Evolutionary conservation across 768 basidiomycete genomes (phyloP), one percentile per base, ranked within the genome.

Genomic region (Rhodotorula taiwanensis): DNA sequence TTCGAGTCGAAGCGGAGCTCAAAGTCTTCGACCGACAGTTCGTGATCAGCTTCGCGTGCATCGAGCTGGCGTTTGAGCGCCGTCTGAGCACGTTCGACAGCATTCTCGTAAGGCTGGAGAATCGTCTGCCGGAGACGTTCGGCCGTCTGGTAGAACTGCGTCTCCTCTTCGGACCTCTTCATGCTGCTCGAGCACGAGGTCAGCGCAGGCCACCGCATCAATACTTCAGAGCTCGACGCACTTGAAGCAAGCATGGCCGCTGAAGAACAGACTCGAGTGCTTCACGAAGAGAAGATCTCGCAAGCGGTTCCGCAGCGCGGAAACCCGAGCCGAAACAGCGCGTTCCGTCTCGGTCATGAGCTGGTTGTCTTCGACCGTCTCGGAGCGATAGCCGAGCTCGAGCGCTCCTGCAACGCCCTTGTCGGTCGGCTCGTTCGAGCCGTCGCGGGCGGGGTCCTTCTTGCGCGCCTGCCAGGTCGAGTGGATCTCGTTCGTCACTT

Each of bases 371-470:
- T 31, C 30, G 4, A 71, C 64, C 13, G 50, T 64, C 23, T 69
- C 72, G 18, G 60, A 63, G 33, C 60, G 55, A 39, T 78, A 78
- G 1, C 63, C 61, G 13, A 98, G 79, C 72, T 98, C 94, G 52
- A 85, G 78, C 1, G 89, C 90, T 62, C 58, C 57, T 11, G 43
- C 55, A n/a, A 69, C 28, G 20, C 45, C 55, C 2, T 56, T 34
- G 14, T 41, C 58, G 5, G 30, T 6, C 2, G n/a, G 27, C 9
- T 34, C 20, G 30, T 14, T 9, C 7, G 52, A 23, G n/a, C 57
- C 13, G 9, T 21, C n/a, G 48, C 33, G 8, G 34, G 30, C 36
- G 34, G 20, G n/a, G 21, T 28, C 34, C 34, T 51, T 53, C 27
- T 42, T 58, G 28, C 59, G 48, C 20, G 34, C 34, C 44, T 54